Base-by-base conservation (phyloP, 805 yeast species). In the Starmerella sirachaensis region DNA sequence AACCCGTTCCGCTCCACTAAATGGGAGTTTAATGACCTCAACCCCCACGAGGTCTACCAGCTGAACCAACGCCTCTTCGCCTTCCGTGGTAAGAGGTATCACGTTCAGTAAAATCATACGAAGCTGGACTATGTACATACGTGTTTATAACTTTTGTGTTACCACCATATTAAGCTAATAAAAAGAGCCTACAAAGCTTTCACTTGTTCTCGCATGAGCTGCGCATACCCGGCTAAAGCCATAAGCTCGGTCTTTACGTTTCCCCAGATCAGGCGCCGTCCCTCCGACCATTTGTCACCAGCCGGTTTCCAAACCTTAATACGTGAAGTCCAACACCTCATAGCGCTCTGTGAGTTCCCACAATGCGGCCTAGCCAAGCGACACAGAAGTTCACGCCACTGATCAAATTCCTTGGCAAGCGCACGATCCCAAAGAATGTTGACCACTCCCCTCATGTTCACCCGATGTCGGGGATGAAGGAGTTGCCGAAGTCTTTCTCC, bases 21-120 rank as follows among this genome's bases (percentile, higher is more conserved):
- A 62, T 82, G 95, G 81, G 97, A 91, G 50, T 69, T 91, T 53
- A 91, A 86, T 52, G 97, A 88, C 57, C 62, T 74, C 45, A 75
- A 84, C 57, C 97, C 97, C 17, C 88, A 86, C 22, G 96, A 88
- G 57, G 82, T 84, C 12, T 88, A 79, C 66, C 94, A 82, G 64
- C 80, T 82, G 56, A 91, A 91, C 65, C 85, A 82, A 66, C 75
- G 76, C 55, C 62, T 91, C 39, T 86, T 84, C 60, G 98, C 88
- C 9, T 72, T 86, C 60, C 76, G 98, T 64, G 97, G 98, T 49
- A 91, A 88, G 69, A 74, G 98, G 57, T 91, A 91, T 63, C 96
- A 86, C 53, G 94, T 50, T 20, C 47, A 41, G 38, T 37, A 33
- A 14, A 28, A 13, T 20, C 32, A 18, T 35, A 19, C 35, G 31